A percentile compares a stretch with the other conserved stretches of the same genome.
phyloP scores from a whole-genome alignment of 2,329 filamentous ascomycete species.

The Fusarium annulatum region DNA sequence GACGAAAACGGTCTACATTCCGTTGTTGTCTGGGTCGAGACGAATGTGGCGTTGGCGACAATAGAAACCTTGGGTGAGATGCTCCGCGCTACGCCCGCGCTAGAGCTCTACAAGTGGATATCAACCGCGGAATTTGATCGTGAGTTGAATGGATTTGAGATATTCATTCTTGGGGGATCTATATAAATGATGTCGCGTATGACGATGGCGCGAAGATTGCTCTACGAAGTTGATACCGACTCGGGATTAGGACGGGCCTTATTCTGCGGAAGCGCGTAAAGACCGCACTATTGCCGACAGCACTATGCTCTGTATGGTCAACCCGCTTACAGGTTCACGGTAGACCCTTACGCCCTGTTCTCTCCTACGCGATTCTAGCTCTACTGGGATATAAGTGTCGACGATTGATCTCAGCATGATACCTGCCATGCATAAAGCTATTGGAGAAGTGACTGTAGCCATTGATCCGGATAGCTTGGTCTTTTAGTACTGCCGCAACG shows the following conservation, averaged over 20 bases:
- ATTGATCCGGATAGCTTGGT: accelerated
- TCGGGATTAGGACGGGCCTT: too few relatives aligned
- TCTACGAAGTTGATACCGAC: too few relatives aligned
- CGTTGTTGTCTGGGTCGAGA: background rate
- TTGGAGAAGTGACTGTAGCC: too few relatives aligned
- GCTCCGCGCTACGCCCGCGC: background rate
- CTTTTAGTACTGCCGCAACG: background rate
- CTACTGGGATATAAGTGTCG: accelerated
- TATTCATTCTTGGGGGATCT: accelerated
- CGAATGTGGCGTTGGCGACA: background rate
- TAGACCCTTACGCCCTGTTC: background rate
- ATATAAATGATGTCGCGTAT: background rate
- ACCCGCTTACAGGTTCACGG: accelerated
- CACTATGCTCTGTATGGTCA: background rate
- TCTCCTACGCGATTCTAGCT: accelerated
- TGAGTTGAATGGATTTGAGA: background rate
- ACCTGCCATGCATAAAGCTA: accelerated
- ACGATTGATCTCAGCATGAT: background rate
- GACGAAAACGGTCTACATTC: background rate
- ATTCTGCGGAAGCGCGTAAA: background rate
- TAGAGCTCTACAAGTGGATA: background rate
- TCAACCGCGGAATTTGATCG: accelerated
- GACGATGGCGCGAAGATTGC: accelerated
- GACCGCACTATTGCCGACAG: too few relatives aligned
- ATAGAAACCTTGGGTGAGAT: background rate